Evolutionary conservation across 148 eudicot species (phyloP), one percentile per base, ranked within the genome.

Genomic region (Chenopodium suecicum): DNA sequence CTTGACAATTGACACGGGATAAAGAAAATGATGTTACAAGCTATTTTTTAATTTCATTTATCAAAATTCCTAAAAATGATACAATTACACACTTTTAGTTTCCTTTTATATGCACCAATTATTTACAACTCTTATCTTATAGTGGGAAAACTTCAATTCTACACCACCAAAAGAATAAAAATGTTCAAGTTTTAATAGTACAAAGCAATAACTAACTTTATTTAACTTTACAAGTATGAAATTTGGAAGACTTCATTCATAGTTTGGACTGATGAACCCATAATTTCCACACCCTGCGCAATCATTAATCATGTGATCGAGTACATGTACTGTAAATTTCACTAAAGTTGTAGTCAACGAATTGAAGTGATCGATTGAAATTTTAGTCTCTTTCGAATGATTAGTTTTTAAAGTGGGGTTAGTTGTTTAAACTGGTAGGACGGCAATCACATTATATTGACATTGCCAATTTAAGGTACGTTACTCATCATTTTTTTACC

Each of bases 291-390:
- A 1, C 76, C 29, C 76, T 41, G 9, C 13, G 72, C 37, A 68
- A 69, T 69, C 69, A 65, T n/a, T 17, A 68, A 69, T 69, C 69
- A 65, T n/a, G 69, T 65, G 69, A 65, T 65, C 62, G 54, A 37
- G 44, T 37, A 37, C 44, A 37, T 37, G 44, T 37, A 5, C 44
- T 37, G 44, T 37, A 65, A 65, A 25, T 65, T 65, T 65, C 9
- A 19, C 14, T 23, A 65, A 69, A 32, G 44, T 31, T 13, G 46
- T 69, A 32, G 72, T 31, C 46, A 69, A 13, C 72, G 16, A 48
- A 11, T 48, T 11, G 10, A 69, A 29, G 73, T 31, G 22, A 69
- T 69, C 22, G 44, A 69, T 14, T 69, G 34, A 2, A 56, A 4
- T 16, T 37, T 37, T 37, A 37, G 44, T 37, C 44, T 37, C 62